Conservation (phyloP, 1,284 basidiomycete genomes). For the Inonotus hispidus region DNA sequence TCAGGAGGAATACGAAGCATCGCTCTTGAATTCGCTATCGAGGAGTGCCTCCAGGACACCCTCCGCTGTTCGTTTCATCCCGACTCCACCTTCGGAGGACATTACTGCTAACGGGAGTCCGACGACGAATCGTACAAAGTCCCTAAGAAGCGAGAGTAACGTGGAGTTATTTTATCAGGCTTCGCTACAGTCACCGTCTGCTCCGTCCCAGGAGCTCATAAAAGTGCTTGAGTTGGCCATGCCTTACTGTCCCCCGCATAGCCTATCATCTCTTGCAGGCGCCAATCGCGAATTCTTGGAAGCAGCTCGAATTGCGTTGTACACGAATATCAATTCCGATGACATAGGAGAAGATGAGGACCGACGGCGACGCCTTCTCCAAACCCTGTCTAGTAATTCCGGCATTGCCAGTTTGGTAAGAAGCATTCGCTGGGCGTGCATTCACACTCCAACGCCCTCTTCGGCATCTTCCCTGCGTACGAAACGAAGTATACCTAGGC, state of each 20-base stretch:
- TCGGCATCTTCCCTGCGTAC: slow-evolving; percentile 4
- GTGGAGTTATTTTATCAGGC: background rate
- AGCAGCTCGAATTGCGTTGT: slow-evolving; percentile 1
- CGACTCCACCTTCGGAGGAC: background rate
- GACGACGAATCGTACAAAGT: background rate
- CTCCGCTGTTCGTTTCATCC: background rate
- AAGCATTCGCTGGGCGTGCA: slow-evolving; percentile 10
- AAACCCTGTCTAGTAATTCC: background rate
- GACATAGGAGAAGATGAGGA: slow-evolving; percentile 7
- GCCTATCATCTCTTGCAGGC: slow-evolving; percentile 6
- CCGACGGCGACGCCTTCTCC: slow-evolving; percentile 5
- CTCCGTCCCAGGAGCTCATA: slow-evolving; percentile 9
- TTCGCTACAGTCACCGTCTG: background rate
- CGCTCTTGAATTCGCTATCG: slow-evolving; percentile 2
- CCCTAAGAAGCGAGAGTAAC: background rate
- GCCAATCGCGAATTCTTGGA: background rate
- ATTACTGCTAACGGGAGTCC: slow-evolving; percentile 1
- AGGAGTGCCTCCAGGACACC: slow-evolving; percentile 6
- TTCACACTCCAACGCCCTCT: background rate
- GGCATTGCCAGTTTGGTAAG: slow-evolving; percentile 3
- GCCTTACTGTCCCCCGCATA: slow-evolving; percentile 2
- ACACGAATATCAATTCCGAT: slow-evolving; percentile 6
- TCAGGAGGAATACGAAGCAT: slow-evolving; percentile 14
- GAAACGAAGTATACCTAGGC: slow-evolving; percentile 12
- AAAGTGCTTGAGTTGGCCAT: slow-evolving; percentile 2